phyloP scores from a whole-genome alignment of 345 rosid genomes.

The Populus tremula region DNA sequence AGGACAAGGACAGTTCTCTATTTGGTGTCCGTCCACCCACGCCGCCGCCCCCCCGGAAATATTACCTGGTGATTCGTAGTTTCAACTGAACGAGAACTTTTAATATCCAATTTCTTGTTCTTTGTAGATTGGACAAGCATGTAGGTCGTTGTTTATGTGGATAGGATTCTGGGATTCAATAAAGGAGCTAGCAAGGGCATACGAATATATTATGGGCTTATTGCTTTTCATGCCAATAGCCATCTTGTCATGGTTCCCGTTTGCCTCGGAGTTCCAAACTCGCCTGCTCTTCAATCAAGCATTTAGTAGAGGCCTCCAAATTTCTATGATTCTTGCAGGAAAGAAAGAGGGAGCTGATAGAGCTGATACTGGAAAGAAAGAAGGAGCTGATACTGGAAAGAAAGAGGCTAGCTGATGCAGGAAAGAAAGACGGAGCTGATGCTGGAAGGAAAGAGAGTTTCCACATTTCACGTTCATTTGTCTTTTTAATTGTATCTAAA shows the following conservation, averaged over 20 bases:
- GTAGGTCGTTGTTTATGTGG: slow-evolving; percentile 44
- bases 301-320: slow-evolving; percentile 88
- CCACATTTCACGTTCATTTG: neutral
- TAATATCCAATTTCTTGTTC: neutral
- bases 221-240: slow-evolving; percentile 68
- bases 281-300: slow-evolving; percentile 96
- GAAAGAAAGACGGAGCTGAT: neutral
- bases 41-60: neutral
- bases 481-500: neutral
- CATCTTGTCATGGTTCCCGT: slow-evolving; percentile 80
- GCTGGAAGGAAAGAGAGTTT: neutral
- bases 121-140: slow-evolving; percentile 68
- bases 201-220: slow-evolving; percentile 78
- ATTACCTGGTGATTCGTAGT: neutral
- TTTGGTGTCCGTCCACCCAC: neutral
- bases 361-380: slow-evolving; percentile 13
- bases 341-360: slow-evolving; percentile 43
- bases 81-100: neutral
- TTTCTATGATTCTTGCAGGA: slow-evolving; percentile 75
- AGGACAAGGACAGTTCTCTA: no score
- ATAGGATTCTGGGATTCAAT: slow-evolving; percentile 75
- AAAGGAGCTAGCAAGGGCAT: slow-evolving; percentile 86
- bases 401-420: neutral
- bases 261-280: slow-evolving; percentile 81
- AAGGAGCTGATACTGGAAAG: neutral